Base-by-base conservation (phyloP, 345 rosid species). In the Rhodomyrtus tomentosa region DNA sequence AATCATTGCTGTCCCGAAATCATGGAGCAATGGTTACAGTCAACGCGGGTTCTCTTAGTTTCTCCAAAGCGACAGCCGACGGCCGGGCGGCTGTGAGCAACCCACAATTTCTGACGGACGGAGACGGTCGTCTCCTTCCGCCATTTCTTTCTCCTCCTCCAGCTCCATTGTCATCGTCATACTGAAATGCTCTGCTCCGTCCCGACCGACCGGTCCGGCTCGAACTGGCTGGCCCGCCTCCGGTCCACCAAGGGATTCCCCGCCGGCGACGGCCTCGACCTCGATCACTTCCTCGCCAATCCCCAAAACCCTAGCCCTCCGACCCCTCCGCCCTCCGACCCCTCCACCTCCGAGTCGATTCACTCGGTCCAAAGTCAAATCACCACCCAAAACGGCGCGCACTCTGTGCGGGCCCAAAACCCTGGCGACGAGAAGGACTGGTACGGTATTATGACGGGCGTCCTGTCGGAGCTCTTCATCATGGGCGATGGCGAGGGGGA, bases 181-280 rank as follows among this genome's bases (percentile, higher is more conserved):
- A 53, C 29, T 4, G 48, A 24, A 87, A 96, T 96, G 99, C 88
- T 93, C 68, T 94, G 93, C 90, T 92, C 98, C 80, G 81, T 91
- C 82, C 74, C 91, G 40, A 84, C 91, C 87, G 91, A 82, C 81
- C 92, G 92, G 91, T 90, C 96, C 86, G 86, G 88, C 55, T 90
- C 96, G 25, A 93, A 88, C 87, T 96, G 99, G 98, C 92, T 96
- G 72, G 94, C 93, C 87, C 97, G 99, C 20, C 96, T 96, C 83
- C 94, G 99, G 22, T 88, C 96, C 82, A 92, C 82, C 90, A 96
- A 89, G 88, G 99, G 99, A 88, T 85, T 96, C 82, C 91, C 98
- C 21, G 59, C 87, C 51, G 91, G 85, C 59, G 95, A 92, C 38
- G 85, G 91, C 87, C 88, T 89, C 87, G 93, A 88, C 83, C 97